Evolutionary conservation across 805 yeast genomes (phyloP).

Genomic region (Helenozyma rhizophorensis): DNA sequence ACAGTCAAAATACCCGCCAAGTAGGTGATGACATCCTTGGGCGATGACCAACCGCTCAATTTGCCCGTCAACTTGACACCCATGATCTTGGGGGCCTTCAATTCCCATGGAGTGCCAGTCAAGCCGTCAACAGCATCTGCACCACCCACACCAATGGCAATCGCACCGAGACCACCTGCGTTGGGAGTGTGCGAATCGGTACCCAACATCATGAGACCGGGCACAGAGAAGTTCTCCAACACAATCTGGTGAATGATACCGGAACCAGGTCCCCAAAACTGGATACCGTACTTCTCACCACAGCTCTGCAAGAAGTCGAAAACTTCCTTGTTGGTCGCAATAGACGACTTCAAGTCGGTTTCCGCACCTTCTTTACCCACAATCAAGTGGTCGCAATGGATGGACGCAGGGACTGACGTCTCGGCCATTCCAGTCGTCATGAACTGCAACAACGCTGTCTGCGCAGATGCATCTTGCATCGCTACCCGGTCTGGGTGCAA

Average conservation of each 20-base stretch:
- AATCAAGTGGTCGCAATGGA: slow-evolving; percentile 97
- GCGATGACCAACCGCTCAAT: slow-evolving; percentile 92
- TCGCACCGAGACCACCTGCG: slow-evolving; percentile 98
- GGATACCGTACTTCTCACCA: slow-evolving; percentile 92
- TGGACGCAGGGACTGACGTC: slow-evolving; percentile 91
- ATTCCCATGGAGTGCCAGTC: slow-evolving; percentile 97
- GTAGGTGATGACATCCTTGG: slow-evolving; percentile 92
- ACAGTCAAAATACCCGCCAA: slow-evolving; percentile 92
- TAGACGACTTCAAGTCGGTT: slow-evolving; percentile 73
- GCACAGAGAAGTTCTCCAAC: slow-evolving; percentile 92
- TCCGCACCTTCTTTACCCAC: slow-evolving; percentile 95
- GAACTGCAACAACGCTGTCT: slow-evolving; percentile 97
- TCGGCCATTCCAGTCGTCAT: slow-evolving; percentile 91
- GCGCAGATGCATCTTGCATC: slow-evolving; percentile 99
- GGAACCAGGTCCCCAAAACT: slow-evolving; percentile 99
- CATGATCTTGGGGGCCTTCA: slow-evolving; percentile 91
- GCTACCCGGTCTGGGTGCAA: slow-evolving; percentile 97
- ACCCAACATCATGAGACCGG: slow-evolving; percentile 96
- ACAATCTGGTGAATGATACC: slow-evolving; percentile 98
- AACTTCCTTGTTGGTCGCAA: slow-evolving; percentile 87
- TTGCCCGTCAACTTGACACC: slow-evolving; percentile 92
- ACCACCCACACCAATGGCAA: slow-evolving; percentile 99
- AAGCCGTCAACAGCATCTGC: slow-evolving; percentile 99
- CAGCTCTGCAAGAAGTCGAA: slow-evolving; percentile 91
- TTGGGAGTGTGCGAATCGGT: slow-evolving; percentile 99